These are phyloP conservation scores for Papilionanthe hybrid DNA, from an alignment of 116 monocot genomes.

Conservation along the genomic window DNA sequence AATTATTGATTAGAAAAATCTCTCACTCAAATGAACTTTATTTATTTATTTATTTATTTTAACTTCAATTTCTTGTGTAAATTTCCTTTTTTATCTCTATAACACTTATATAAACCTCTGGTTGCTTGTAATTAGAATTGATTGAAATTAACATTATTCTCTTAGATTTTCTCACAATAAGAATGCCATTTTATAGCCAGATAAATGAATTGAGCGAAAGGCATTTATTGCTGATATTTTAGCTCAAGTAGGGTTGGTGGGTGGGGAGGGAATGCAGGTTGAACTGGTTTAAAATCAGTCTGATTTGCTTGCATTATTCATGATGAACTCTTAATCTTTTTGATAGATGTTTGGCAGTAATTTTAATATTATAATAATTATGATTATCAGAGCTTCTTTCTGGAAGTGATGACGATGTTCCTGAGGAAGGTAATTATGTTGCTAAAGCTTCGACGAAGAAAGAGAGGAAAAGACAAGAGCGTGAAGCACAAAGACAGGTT, in stretches of 20 bases:
- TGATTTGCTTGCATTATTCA: background rate
- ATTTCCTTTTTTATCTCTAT: too few relatives aligned
- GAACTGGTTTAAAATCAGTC: background rate
- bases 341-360: background rate
- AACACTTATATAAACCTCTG: too few relatives aligned
- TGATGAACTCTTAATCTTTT: background rate
- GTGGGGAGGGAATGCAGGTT: background rate
- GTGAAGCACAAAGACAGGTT: slow-evolving; percentile 82
- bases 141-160: too few relatives aligned
- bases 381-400: slow-evolving; percentile 20
- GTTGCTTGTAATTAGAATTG: too few relatives aligned
- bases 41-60: too few relatives aligned
- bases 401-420: slow-evolving; percentile 72
- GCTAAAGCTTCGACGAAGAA: slow-evolving; percentile 64
- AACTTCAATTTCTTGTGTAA: too few relatives aligned
- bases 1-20: too few relatives aligned
- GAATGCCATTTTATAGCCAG: background rate
- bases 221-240: background rate
- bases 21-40: too few relatives aligned
- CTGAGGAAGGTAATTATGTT: slow-evolving; percentile 39
- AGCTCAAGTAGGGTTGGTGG: background rate
- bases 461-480: slow-evolving; percentile 86
- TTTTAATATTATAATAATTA: background rate
- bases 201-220: background rate
- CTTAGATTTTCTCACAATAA: background rate